A percentile compares a stretch with the other conserved stretches of the same genome.
Conservation (phyloP, 2,329 filamentous ascomycete species). For the Colletotrichum sp. region DNA sequence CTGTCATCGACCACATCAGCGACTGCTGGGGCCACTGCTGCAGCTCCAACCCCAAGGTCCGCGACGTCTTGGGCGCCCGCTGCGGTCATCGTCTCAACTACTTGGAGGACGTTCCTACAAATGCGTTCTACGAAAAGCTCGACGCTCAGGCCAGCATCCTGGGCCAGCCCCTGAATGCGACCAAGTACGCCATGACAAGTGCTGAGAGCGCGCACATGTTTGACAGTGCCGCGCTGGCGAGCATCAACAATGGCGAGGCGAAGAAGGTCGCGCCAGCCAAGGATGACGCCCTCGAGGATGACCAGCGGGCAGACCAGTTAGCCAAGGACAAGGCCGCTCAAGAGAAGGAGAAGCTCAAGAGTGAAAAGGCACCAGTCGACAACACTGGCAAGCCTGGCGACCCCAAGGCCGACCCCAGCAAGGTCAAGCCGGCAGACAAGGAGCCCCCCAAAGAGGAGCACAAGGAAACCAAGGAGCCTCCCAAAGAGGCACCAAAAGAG, state of each 20-base stretch:
- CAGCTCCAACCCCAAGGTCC: conserved; percentile 19
- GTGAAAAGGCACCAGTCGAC: conserved; percentile 12
- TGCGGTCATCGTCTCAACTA: conserved; percentile 25
- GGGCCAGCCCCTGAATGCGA: conserved; percentile 19
- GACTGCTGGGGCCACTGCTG: conserved; percentile 26
- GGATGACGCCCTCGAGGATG: conserved; percentile 19
- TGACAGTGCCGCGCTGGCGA: conserved; percentile 15
- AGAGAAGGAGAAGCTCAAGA: conserved; percentile 11
- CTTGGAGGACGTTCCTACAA: conserved; percentile 10
- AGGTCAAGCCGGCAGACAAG: neutral
- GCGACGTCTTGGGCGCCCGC: conserved; percentile 20
- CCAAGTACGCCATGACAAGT: conserved; percentile 19
- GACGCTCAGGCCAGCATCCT: conserved; percentile 12
- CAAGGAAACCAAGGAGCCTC: neutral
- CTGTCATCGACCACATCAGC: conserved; percentile 21
- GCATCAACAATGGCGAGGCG: conserved; percentile 6
- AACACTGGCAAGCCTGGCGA: conserved; percentile 9
- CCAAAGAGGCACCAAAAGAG: neutral
- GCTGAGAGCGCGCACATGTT: conserved; percentile 9
- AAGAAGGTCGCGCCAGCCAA: conserved; percentile 1
- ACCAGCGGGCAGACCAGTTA: conserved; percentile 13
- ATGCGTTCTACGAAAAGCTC: conserved; percentile 21
- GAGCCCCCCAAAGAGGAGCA: neutral
- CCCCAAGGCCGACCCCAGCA: conserved; percentile 11
- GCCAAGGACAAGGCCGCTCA: conserved; percentile 1